A percentile compares a stretch with the other conserved stretches of the same genome.
Evolutionary conservation across 208 protist genomes (phyloP).

Genomic region (Hexamita inflata): DNA sequence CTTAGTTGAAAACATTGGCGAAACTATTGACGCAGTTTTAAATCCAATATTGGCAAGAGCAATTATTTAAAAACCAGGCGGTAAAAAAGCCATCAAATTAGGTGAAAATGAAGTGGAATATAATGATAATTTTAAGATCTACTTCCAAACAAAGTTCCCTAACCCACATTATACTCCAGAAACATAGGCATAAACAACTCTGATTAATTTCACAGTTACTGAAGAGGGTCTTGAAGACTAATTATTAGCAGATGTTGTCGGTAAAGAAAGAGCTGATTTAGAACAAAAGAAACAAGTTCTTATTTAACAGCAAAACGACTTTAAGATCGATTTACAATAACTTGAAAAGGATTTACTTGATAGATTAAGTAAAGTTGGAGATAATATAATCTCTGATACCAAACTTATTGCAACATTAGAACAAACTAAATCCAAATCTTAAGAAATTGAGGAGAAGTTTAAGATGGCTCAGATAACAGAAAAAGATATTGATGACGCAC

Average conservation of each 20-base stretch:
- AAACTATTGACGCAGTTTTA: slow-evolving; percentile 84
- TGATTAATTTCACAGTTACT: slow-evolving; percentile 93
- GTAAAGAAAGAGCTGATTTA: slow-evolving; percentile 82
- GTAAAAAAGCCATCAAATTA: slow-evolving; percentile 65
- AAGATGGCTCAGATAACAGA: slow-evolving; percentile 70
- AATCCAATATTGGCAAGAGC: slow-evolving; percentile 76
- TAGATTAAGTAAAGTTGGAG: slow-evolving; percentile 70
- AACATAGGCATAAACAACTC: slow-evolving; percentile 86
- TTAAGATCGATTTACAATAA: slow-evolving; percentile 87
- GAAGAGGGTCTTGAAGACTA: slow-evolving; percentile 89
- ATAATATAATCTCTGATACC: slow-evolving; percentile 82
- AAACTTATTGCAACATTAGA: slow-evolving; percentile 82
- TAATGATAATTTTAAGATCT: slow-evolving; percentile 77
- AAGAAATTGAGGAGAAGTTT: slow-evolving; percentile 79
- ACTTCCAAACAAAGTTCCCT: slow-evolving; percentile 86
- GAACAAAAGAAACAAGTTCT: slow-evolving; percentile 77
- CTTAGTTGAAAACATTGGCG: slow-evolving; percentile 78
- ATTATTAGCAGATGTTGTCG: slow-evolving; percentile 86
- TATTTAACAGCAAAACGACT: slow-evolving; percentile 84
- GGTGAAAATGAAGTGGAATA: slow-evolving; percentile 81
- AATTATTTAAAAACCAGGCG: slow-evolving; percentile 63
- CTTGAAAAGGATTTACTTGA: slow-evolving; percentile 83
- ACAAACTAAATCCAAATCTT: slow-evolving; percentile 78
- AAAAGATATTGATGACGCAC: slow-evolving; percentile 73
- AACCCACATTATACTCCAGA: slow-evolving; percentile 97